A percentile compares a stretch with the other conserved stretches of the same genome.
These are phyloP conservation scores for Tolypocladium tropicale DNA, from an alignment of 2,329 filamentous ascomycete genomes.

Conservation along the genomic window DNA sequence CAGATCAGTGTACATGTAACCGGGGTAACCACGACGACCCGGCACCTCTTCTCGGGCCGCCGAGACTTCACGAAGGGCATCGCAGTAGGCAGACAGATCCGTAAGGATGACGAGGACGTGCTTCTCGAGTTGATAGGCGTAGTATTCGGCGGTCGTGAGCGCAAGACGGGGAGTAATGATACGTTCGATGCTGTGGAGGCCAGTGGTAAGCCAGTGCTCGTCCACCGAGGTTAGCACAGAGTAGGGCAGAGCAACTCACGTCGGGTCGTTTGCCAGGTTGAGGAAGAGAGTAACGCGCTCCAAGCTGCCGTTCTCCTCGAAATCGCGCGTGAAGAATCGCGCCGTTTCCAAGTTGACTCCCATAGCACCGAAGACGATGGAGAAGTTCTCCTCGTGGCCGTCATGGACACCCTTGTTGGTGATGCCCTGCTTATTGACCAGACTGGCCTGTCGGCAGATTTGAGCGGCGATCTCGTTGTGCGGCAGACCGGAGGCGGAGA, in stretches of 20 bases:
- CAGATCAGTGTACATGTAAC: constrained; percentile 99
- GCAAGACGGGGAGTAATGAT: constrained; percentile 98
- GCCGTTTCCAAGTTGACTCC: constrained; percentile 99
- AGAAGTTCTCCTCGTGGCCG: constrained; percentile 98
- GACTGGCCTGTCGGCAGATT: constrained; percentile 92
- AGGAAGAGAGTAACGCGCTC: constrained; percentile 96
- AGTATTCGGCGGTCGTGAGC: constrained; percentile 97
- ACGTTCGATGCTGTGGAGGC: constrained; percentile 74
- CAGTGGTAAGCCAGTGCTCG: neutral
- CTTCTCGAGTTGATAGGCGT: constrained; percentile 99
- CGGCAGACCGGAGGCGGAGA: constrained; percentile 94
- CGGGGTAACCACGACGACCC: constrained; percentile 96
- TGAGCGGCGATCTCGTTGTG: constrained; percentile 99
- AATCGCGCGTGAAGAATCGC: constrained; percentile 96
- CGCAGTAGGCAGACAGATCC: constrained; percentile 95
- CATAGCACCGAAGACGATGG: constrained; percentile 98
- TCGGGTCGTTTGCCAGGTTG: constrained; percentile 98
- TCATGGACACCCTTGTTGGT: constrained; percentile 94
- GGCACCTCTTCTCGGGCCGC: constrained; percentile 97
- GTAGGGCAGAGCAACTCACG: constrained; percentile 45
- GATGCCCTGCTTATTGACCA: constrained; percentile 68
- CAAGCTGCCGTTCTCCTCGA: constrained; percentile 98
- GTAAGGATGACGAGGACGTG: constrained; percentile 98
- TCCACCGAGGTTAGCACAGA: neutral
- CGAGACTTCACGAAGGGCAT: constrained; percentile 96